Conservation (phyloP, 179 eudicot species). For the Heliamphora pulchella region DNA sequence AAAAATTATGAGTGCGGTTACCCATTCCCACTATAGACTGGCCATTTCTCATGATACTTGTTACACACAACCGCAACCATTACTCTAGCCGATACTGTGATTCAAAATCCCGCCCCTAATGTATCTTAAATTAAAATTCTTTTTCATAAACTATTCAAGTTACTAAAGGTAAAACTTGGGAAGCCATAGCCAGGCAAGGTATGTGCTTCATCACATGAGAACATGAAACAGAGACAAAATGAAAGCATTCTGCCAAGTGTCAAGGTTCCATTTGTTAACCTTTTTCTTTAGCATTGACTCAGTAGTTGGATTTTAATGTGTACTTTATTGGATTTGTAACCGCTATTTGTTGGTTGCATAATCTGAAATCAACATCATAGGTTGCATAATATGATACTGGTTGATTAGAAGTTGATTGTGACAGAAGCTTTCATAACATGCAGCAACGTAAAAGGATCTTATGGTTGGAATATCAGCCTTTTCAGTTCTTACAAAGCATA, state of each 20-base stretch:
- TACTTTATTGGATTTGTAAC: no score
- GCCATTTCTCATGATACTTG: no score
- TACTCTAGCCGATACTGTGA: no score
- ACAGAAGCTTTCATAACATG: not conserved
- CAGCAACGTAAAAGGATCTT: not conserved
- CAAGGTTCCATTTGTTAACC: not conserved
- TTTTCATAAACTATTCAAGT: not conserved
- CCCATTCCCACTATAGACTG: no score
- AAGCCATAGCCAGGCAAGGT: not conserved
- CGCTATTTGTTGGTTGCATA: no score
- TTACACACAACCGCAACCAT: no score
- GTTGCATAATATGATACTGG: not conserved
- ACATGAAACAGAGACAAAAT: not conserved
- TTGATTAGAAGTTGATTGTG: not conserved
- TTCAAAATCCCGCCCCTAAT: not conserved
- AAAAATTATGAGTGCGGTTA: no score
- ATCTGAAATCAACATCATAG: no score
- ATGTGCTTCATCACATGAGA: not conserved
- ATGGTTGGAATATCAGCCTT: not conserved
- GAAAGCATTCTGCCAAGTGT: not conserved
- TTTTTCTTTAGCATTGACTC: not conserved
- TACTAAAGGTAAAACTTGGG: not conserved
- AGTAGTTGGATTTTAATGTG: no score
- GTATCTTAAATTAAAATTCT: not conserved
- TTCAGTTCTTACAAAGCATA: slow-evolving; percentile 18